phyloP scores from a whole-genome alignment of 2,329 filamentous ascomycete genomes.

The Arthrobotrys entomopaga region DNA sequence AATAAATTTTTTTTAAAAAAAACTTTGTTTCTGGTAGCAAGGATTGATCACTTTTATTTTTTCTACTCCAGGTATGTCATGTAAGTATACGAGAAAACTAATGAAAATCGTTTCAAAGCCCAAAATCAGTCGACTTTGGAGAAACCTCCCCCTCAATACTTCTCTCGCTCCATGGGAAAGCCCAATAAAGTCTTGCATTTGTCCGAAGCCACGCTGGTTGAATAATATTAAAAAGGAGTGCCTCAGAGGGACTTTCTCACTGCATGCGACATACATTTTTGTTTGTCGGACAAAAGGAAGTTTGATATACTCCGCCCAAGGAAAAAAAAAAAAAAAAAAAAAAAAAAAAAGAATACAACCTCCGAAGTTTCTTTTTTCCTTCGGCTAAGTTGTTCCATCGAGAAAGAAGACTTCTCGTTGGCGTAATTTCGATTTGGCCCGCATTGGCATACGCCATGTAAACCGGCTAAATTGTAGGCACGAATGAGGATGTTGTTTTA shows the following conservation, averaged over 20 bases:
- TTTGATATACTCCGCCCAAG: conserved; percentile 31
- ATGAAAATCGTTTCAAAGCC: too few relatives aligned
- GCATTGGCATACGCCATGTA: conserved; percentile 55
- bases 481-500: conserved; percentile 23
- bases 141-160: conserved; percentile 28
- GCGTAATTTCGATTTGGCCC: conserved; percentile 50
- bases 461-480: conserved; percentile 38
- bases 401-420: conserved; percentile 53
- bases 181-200: conserved; percentile 39
- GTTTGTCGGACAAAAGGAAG: conserved; percentile 47
- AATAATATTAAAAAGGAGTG: conserved; percentile 50
- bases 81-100: too few relatives aligned
- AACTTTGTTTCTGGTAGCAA: conserved; percentile 20
- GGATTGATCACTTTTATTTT: conserved; percentile 17
- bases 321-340: conserved; percentile 11
- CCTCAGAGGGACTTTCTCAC: conserved; percentile 30
- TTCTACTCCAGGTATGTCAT: not conserved
- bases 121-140: conserved; percentile 2
- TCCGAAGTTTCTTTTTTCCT: conserved; percentile 48
- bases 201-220: conserved; percentile 48
- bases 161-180: conserved; percentile 44
- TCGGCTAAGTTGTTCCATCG: conserved; percentile 45
- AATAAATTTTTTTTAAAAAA: conserved; percentile 10
- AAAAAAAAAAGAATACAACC: conserved; percentile 13
- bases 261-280: conserved; percentile 27